Percentiles rank a stretch among this genome's conserved stretches.
phyloP scores from a whole-genome alignment of 75 land plant genomes.

The Pinus albicaulis region DNA sequence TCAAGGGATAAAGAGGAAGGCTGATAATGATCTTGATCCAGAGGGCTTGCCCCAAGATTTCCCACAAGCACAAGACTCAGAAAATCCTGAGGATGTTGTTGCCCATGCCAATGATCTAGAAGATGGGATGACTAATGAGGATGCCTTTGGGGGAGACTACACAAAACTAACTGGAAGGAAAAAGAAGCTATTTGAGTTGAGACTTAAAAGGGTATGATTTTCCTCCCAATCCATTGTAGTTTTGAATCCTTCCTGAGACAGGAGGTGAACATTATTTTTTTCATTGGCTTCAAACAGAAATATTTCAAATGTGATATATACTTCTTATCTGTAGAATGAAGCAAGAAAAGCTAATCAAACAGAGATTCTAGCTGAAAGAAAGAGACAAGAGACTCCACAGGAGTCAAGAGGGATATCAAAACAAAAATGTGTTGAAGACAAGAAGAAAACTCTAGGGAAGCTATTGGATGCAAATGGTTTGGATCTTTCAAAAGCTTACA shows the following conservation, averaged over 20 bases:
- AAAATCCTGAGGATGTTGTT: constrained; percentile 3
- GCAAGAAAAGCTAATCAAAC: constrained; percentile 90
- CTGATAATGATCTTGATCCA: background rate
- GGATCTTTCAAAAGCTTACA: constrained; percentile 85
- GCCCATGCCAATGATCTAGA: constrained; percentile 11
- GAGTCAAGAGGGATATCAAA: constrained; percentile 92
- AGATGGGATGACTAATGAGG: constrained; percentile 21
- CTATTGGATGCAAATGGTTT: constrained; percentile 87
- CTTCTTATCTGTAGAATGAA: constrained; percentile 67
- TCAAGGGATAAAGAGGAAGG: constrained; percentile 7
- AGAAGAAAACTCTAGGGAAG: constrained; percentile 89
- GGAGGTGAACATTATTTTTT: too few species aligned
- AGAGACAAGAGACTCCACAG: constrained; percentile 70
- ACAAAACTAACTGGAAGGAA: constrained; percentile 58
- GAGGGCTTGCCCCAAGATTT: background rate
- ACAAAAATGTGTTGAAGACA: constrained; percentile 95
- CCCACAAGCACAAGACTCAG: background rate
- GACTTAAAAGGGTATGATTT: constrained; percentile 72
- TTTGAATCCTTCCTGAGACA: background rate
- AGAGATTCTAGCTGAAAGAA: constrained; percentile 90
- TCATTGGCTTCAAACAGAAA: background rate
- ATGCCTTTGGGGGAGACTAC: constrained; percentile 24
- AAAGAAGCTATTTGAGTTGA: constrained; percentile 81
- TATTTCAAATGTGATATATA: background rate
- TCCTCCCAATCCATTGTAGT: background rate